These are phyloP conservation scores for Suhomyces kunorum DNA, from an alignment of 1,139 yeast genomes.

Conservation along the genomic window DNA sequence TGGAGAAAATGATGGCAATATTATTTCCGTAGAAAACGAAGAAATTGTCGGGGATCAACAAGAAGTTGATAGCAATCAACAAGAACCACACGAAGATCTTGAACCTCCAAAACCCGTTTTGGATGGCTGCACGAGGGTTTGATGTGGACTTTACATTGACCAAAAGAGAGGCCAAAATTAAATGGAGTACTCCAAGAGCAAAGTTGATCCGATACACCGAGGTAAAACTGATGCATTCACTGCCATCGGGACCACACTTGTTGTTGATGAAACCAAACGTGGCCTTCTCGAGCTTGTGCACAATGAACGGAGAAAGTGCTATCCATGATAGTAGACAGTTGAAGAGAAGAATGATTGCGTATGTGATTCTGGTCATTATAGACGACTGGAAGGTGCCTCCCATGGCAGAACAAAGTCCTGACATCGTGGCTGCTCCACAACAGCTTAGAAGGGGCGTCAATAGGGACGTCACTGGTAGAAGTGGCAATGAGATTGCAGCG, in stretches of 20 bases:
- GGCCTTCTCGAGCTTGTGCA: conserved; percentile 71
- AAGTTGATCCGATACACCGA: conserved; percentile 90
- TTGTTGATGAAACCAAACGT: conserved; percentile 67
- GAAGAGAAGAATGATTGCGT: conserved; percentile 74
- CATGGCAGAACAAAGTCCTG: conserved; percentile 64
- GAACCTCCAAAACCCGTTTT: conserved; percentile 88
- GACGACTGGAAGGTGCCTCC: conserved; percentile 67
- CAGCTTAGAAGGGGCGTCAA: conserved; percentile 81
- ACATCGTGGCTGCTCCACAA: conserved; percentile 81
- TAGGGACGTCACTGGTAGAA: conserved; percentile 64
- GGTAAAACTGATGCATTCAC: conserved; percentile 88
- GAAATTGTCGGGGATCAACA: conserved; percentile 78
- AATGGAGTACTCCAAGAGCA: conserved; percentile 80
- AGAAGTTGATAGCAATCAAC: conserved; percentile 62
- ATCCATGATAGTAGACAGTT: conserved; percentile 90
- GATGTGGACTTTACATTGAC: conserved; percentile 75
- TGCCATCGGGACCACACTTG: conserved; percentile 69
- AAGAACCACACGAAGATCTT: conserved; percentile 65
- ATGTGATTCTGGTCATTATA: conserved; percentile 68
- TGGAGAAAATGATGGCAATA: conserved; percentile 81
- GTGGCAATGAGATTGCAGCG: conserved; percentile 73
- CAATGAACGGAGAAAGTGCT: conserved; percentile 80
- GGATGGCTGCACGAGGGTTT: conserved; percentile 79
- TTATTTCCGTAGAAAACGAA: conserved; percentile 90
- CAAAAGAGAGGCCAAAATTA: conserved; percentile 65